Conservation (phyloP, 805 yeast genomes). For the Pichia manshurica region DNA sequence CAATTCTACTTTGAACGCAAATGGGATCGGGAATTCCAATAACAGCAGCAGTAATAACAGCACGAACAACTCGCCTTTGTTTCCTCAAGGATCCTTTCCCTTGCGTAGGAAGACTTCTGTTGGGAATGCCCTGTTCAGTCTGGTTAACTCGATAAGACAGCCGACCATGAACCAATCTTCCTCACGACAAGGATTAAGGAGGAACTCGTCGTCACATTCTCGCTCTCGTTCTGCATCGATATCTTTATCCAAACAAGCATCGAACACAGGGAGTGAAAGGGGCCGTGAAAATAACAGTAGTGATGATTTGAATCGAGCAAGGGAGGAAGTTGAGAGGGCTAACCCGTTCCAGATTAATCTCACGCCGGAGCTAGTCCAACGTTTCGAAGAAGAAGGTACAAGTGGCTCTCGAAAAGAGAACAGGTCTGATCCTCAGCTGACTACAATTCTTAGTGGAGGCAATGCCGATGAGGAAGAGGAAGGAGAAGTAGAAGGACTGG, state of each 20-base stretch:
- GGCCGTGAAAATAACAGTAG: not conserved
- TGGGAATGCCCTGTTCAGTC: conserved; percentile 23
- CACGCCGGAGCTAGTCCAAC: too few species aligned
- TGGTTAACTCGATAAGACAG: conserved; percentile 25
- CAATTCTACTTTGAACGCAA: not conserved
- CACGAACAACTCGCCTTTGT: conserved; percentile 2
- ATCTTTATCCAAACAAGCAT: conserved; percentile 2
- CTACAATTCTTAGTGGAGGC: not conserved
- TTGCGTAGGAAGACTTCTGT: conserved; percentile 24
- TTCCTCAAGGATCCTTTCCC: conserved; percentile 2
- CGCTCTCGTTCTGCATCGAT: conserved; percentile 13
- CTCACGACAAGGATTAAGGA: not conserved
- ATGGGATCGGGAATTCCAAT: not conserved
- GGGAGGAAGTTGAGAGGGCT: conserved; percentile 1
- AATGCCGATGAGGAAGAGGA: not conserved
- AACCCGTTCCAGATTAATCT: not conserved
- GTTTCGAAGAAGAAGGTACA: not conserved
- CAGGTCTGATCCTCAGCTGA: not conserved
- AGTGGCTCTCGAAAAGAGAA: not conserved
- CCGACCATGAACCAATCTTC: not conserved
- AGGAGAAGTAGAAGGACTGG: not conserved
- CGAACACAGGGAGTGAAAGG: not conserved
- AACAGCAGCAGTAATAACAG: not conserved
- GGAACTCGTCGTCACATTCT: conserved; percentile 8
- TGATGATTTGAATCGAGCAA: conserved; percentile 1